Base-by-base conservation (phyloP, 148 eudicot species). In the Spergularia bocconei region DNA sequence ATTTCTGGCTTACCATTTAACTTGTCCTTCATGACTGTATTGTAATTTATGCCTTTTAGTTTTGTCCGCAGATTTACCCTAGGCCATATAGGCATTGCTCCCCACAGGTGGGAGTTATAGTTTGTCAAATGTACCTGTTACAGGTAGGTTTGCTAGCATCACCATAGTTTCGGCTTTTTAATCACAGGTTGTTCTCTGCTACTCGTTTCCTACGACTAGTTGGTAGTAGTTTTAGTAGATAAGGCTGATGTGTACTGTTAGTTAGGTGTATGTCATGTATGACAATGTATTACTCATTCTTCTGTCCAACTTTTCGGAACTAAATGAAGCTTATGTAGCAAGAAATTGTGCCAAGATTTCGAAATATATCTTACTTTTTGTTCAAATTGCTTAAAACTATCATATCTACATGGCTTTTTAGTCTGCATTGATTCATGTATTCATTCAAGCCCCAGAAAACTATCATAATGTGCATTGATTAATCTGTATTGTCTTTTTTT, bases 1-100 rank as follows among this genome's bases (percentile, higher is more conserved):
- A 71, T 86, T 74, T 79, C 91, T 20, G 85, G 88, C 79, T 86
- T 84, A 87, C 81, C 39, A 25, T 61, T 65, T 52, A 54, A 41
- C 59, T 59, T 15, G 5, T 15, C 69, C 25, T 64, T 20, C 56
- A 67, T 56, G 7, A 56, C 64, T 67, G 54, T 44, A 65, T 38
- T 50, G 67, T 77, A 77, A 23, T 60, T 61, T 68, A 33, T 38
- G 52, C 8, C 14, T 33, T 19, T 61, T 70, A 38, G 60, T 61
- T 38, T 41, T 29, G 69, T 77, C 62, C 79, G 11, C 67, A 29
- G 21, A 19, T 52, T 76, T 69, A 61, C 60, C 74, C 39, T 65
- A 36, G 72, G n/a, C n/a, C n/a, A n/a, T n/a, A n/a, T n/a, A n/a
- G n/a, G 74, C 61, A 11, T 36, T 51, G 69, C 29, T 70, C 23